Conservation (phyloP, 1,284 basidiomycete species). For the Apiotrichum sp. region DNA sequence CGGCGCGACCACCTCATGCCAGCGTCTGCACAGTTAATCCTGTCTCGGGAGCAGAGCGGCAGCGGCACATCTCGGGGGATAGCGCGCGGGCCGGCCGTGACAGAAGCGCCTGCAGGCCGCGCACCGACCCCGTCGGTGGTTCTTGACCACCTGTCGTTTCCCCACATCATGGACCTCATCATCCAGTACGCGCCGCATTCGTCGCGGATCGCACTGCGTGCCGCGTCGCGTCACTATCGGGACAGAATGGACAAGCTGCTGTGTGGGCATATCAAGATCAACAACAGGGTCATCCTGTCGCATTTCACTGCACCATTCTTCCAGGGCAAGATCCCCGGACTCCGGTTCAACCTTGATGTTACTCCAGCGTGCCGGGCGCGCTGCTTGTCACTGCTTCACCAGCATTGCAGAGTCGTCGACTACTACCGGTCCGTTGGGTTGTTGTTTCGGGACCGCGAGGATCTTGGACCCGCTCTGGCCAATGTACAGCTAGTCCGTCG, state of each 20-base stretch:
- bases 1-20: not conserved
- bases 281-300: not conserved
- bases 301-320: not conserved
- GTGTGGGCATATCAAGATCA: not conserved
- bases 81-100: no score
- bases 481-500: not conserved
- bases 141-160: conserved; percentile 1
- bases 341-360: not conserved
- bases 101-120: not conserved
- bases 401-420: not conserved
- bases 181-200: not conserved
- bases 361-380: not conserved
- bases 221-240: not conserved
- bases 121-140: not conserved
- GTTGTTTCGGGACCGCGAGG: not conserved
- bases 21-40: no score
- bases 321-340: not conserved
- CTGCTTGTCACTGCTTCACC: not conserved
- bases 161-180: conserved; percentile 8
- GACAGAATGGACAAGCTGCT: conserved; percentile 2
- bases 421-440: not conserved
- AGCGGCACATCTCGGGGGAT: no score
- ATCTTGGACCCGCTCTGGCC: not conserved
- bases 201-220: conserved; percentile 1
- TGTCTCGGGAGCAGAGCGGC: no score